A percentile compares a stretch with the other conserved stretches of the same genome.
Evolutionary conservation across 2,329 filamentous ascomycete species (phyloP).

Genomic region (Fonsecaea pedrosoi): DNA sequence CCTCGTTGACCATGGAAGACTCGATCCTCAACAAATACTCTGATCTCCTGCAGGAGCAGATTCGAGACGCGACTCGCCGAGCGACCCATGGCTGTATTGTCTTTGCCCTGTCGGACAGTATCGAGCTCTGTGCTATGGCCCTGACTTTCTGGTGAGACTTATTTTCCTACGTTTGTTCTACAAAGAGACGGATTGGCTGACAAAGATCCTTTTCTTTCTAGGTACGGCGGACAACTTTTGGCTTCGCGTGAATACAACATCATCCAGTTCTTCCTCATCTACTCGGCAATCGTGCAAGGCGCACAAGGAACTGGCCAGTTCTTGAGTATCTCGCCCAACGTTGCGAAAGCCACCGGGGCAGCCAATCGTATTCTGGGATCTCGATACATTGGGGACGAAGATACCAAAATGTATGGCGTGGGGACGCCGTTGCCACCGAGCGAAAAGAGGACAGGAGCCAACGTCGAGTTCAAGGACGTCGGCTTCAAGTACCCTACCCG

Average conservation of each 20-base stretch:
- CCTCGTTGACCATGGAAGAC: slow-evolving; percentile 72
- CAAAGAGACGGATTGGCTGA: slow-evolving; percentile 1
- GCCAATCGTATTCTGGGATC: slow-evolving; percentile 47
- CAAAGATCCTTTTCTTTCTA: slow-evolving; percentile 48
- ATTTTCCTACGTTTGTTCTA: background rate
- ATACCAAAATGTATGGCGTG: slow-evolving; percentile 64
- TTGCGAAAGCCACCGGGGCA: slow-evolving; percentile 50
- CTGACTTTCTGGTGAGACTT: slow-evolving; percentile 61
- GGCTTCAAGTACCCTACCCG: slow-evolving; percentile 48
- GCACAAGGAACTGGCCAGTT: slow-evolving; percentile 71
- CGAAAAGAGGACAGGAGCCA: slow-evolving; percentile 39
- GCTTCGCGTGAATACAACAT: slow-evolving; percentile 56
- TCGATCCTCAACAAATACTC: slow-evolving; percentile 68
- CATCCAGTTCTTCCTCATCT: slow-evolving; percentile 63
- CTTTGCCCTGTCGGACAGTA: slow-evolving; percentile 73
- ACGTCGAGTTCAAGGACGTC: slow-evolving; percentile 45
- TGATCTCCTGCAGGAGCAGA: slow-evolving; percentile 64
- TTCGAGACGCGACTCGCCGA: slow-evolving; percentile 65
- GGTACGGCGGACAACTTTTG: slow-evolving; percentile 69
- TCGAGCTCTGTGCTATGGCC: slow-evolving; percentile 68
- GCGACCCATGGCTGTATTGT: slow-evolving; percentile 68
- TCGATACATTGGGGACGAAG: slow-evolving; percentile 28
- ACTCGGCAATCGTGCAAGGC: slow-evolving; percentile 71
- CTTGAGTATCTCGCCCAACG: slow-evolving; percentile 69
- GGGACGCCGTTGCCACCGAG: slow-evolving; percentile 14